Evolutionary conservation across 176 grass and related monocot genomes (phyloP).

Genomic region (Musa beccarii): DNA sequence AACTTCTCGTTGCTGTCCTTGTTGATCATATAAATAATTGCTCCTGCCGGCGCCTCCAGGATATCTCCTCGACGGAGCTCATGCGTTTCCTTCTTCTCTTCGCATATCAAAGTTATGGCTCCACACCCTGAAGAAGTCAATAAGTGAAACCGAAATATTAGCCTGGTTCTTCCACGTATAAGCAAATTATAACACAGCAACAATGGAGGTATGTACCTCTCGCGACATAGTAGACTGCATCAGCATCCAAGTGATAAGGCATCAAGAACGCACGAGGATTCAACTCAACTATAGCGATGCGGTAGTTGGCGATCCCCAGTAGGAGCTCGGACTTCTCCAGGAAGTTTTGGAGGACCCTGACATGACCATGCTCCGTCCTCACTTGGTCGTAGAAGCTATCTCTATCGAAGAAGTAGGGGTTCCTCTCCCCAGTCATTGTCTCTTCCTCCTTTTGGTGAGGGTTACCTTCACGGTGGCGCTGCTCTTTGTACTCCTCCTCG

Average conservation of each 20-base stretch:
- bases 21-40: conserved; percentile 48
- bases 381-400: conserved; percentile 30
- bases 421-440: not conserved
- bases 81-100: conserved; percentile 45
- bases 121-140: conserved; percentile 31
- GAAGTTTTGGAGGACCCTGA: conserved; percentile 46
- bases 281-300: conserved; percentile 44
- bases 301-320: conserved; percentile 57
- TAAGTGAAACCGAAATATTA: no score
- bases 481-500: not conserved
- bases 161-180: not conserved
- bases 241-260: conserved; percentile 50
- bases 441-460: not conserved
- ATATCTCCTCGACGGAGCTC: conserved; percentile 45
- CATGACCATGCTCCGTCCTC: conserved; percentile 38
- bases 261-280: conserved; percentile 51
- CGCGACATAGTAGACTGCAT: conserved; percentile 50
- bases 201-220: conserved; percentile 24
- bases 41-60: conserved; percentile 42
- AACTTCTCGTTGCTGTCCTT: conserved; percentile 59
- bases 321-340: conserved; percentile 41
- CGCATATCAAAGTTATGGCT: conserved; percentile 28
- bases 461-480: not conserved
- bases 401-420: conserved; percentile 51
- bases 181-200: not conserved